Conservation (phyloP, 2,329 filamentous ascomycete species). For the Penicillium sp. region DNA sequence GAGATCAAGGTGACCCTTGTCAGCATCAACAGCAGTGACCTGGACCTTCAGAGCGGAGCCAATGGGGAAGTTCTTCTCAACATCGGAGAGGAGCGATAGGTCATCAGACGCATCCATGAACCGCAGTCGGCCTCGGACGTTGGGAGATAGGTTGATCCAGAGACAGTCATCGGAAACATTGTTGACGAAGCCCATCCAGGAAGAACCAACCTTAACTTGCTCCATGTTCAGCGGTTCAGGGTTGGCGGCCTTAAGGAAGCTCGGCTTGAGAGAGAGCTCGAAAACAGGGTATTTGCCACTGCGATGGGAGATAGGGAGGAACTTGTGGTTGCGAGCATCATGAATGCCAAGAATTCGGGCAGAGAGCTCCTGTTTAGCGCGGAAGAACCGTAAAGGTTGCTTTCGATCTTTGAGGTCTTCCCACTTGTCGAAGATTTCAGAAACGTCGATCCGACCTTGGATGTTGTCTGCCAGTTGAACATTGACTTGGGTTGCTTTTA, state of each 20-base stretch:
- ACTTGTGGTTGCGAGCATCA: conserved; percentile 84
- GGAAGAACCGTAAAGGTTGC: conserved; percentile 72
- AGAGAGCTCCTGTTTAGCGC: conserved; percentile 65
- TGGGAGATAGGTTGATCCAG: conserved; percentile 89
- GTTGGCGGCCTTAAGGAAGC: conserved; percentile 52
- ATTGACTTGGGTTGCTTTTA: conserved; percentile 91
- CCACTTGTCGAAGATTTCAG: conserved; percentile 84
- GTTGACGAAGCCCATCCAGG: conserved; percentile 82
- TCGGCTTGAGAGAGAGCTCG: conserved; percentile 79
- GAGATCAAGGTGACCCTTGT: conserved; percentile 75
- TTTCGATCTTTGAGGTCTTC: conserved; percentile 82
- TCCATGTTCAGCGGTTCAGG: conserved; percentile 67
- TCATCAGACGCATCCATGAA: conserved; percentile 85
- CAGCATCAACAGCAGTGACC: conserved; percentile 69
- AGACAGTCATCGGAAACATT: conserved; percentile 75
- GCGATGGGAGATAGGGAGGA: conserved; percentile 85
- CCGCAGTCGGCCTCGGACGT: conserved; percentile 77
- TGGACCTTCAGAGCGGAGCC: conserved; percentile 83
- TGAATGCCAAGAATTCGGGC: conserved; percentile 83
- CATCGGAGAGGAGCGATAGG: conserved; percentile 70
- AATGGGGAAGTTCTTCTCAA: conserved; percentile 77
- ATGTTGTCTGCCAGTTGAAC: conserved; percentile 83
- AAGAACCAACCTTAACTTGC: conserved; percentile 67
- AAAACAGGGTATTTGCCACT: conserved; percentile 74
- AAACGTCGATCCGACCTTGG: conserved; percentile 89